These are phyloP conservation scores for Hypoxylon fragiforme DNA, from an alignment of 495 filamentous ascomycete genomes.

Conservation along the genomic window DNA sequence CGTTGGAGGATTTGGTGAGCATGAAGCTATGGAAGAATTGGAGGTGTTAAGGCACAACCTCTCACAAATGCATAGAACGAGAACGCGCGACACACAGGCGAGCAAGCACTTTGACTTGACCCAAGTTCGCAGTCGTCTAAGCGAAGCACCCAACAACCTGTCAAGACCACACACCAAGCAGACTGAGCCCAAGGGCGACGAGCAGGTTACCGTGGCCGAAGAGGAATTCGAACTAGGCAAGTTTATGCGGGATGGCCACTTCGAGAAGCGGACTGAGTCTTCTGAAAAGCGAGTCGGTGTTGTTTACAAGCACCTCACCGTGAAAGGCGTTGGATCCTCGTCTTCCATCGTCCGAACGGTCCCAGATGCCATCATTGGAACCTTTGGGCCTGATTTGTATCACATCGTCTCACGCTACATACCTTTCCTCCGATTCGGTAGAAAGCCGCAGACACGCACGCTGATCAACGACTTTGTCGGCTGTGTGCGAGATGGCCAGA, in stretches of 20 bases:
- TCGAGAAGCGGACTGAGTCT: slow-evolving; percentile 74
- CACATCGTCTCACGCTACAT: slow-evolving; percentile 65
- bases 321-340: slow-evolving; percentile 70
- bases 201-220: slow-evolving; percentile 44
- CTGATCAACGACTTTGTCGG: slow-evolving; percentile 79
- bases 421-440: slow-evolving; percentile 58
- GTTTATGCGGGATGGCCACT: slow-evolving; percentile 78
- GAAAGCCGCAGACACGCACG: slow-evolving; percentile 51
- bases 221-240: slow-evolving; percentile 70
- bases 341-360: slow-evolving; percentile 73
- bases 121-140: slow-evolving; percentile 7
- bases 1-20: slow-evolving; percentile 62
- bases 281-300: slow-evolving; percentile 86
- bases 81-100: slow-evolving; percentile 45
- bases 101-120: slow-evolving; percentile 25
- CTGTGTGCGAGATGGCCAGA: slow-evolving; percentile 73
- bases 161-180: slow-evolving; percentile 21
- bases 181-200: slow-evolving; percentile 41
- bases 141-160: slow-evolving; percentile 12
- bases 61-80: slow-evolving; percentile 59
- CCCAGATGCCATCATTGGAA: slow-evolving; percentile 77
- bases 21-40: slow-evolving; percentile 69
- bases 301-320: slow-evolving; percentile 76
- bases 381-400: slow-evolving; percentile 84
- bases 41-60: slow-evolving; percentile 69